phyloP scores from a whole-genome alignment of 208 protist species.

The Acanthamoeba culbertsoni region DNA sequence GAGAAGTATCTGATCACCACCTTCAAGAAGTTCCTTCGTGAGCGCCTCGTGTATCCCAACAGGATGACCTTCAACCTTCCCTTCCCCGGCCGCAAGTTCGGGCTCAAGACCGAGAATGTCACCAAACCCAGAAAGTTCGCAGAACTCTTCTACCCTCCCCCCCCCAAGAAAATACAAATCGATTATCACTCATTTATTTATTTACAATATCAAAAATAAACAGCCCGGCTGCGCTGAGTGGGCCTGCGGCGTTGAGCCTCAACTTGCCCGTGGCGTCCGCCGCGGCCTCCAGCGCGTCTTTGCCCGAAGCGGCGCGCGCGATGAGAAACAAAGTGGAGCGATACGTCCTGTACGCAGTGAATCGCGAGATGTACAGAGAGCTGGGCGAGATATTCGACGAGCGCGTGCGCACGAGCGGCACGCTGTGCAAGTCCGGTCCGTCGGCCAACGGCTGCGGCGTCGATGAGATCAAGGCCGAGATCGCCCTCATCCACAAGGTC shows the following conservation, averaged over 20 bases:
- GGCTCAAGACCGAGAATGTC: constrained; percentile 15
- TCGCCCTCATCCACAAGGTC: neutral
- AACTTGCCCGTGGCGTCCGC: neutral
- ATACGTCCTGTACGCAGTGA: neutral
- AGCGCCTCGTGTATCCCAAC: neutral
- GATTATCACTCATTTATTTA: neutral
- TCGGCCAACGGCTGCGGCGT: neutral
- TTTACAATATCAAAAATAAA: neutral
- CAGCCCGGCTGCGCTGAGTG: neutral
- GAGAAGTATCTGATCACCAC: neutral
- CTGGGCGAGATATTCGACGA: neutral
- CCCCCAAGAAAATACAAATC: too few relatives aligned
- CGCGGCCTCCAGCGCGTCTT: neutral
- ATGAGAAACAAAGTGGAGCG: neutral
- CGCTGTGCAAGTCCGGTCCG: neutral
- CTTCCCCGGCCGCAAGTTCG: neutral
- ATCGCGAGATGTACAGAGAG: neutral
- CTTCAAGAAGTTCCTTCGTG: neutral
- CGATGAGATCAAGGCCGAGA: neutral
- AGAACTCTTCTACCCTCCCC: too few relatives aligned
- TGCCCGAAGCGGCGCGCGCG: neutral
- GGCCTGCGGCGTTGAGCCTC: neutral
- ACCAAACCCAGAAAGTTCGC: too few relatives aligned
- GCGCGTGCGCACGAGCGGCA: neutral
- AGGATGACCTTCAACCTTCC: neutral